These are phyloP conservation scores for Castanopsis chinensis DNA, from an alignment of 306 rosid genomes.

Conservation along the genomic window DNA sequence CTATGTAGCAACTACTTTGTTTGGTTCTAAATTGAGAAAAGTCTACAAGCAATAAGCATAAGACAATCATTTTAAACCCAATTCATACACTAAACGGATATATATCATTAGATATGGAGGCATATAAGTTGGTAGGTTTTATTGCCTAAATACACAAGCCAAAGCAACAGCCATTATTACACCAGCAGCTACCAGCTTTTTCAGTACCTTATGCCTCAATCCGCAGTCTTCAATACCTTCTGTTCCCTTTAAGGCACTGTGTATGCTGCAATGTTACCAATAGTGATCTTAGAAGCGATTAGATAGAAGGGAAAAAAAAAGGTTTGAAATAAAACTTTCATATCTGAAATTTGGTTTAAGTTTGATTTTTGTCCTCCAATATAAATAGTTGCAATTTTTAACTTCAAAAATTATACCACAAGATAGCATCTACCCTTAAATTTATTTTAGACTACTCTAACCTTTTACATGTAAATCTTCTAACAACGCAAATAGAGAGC, in stretches of 20 bases:
- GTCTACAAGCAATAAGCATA: neutral
- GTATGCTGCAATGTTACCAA: slow-evolving; percentile 47
- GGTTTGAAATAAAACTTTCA: too few species aligned
- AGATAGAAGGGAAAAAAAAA: neutral
- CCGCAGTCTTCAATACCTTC: slow-evolving; percentile 11
- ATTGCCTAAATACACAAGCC: slow-evolving; percentile 25
- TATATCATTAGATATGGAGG: slow-evolving; percentile 21
- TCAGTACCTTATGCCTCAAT: neutral
- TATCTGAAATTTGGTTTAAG: too few species aligned
- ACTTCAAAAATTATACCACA: too few species aligned
- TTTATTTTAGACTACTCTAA: too few species aligned
- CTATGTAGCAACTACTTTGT: neutral
- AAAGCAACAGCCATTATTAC: slow-evolving; percentile 13
- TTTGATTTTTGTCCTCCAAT: too few species aligned
- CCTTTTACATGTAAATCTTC: too few species aligned
- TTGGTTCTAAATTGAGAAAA: neutral
- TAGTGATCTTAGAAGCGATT: neutral
- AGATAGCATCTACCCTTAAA: too few species aligned
- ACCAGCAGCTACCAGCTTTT: slow-evolving; percentile 23
- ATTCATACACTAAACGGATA: neutral
- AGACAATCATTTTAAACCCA: neutral
- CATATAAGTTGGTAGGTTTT: slow-evolving; percentile 35
- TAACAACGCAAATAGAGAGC: too few species aligned
- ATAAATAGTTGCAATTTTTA: too few species aligned
- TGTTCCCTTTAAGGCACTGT: slow-evolving; percentile 46